Evolutionary conservation across 352 stramenopile genomes (phyloP), one percentile per base, ranked within the genome.

Genomic region (Globisporangium spiculum): DNA sequence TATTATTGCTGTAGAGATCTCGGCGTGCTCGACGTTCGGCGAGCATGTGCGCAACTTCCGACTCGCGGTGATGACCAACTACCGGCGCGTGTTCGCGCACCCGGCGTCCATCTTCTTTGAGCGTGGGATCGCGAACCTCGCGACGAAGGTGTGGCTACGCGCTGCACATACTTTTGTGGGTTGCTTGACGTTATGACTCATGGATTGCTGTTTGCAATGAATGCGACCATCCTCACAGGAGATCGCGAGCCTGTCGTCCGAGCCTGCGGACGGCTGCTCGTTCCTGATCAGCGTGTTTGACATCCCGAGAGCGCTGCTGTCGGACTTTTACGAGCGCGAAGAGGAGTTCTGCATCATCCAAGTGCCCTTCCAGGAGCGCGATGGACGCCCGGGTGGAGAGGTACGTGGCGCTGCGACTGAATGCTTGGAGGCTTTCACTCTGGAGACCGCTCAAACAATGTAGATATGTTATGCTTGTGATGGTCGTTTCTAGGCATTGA

Each of bases 21-120:
- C 88, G 36, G 88, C 90, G 48, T 81, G 89, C 52, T 86, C 86
- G 56, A 98, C 94, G 32, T 98, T 98, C 34, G 83, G 84, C 44
- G 86, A 91, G 3, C 72, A 83, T 27, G 76, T 98, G 38, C 61
- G 72, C 54, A 91, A 97, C 79, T 98, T 98, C 75, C 90, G 92
- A 32, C 72, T 98, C 16, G 94, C 81, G 24, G 73, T 80, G 26
- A 85, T 98, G 58, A 72, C 74, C 14, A 75, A 93, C 78, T 97
- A 92, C 73, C 89, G 91, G 32, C 88, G 94, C 52, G 88, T 98
- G 56, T 98, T 98, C 77, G 83, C 81, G 38, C 93, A 98, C 68
- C 89, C 92, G 1, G 91, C 93, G 54, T 97, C 93, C 14, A 96
- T 98, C 63, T 98, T 98, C 75, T 98, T 98, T 71, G 73, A 97